Percentiles rank a stretch among this genome's conserved stretches.
These are phyloP conservation scores for Carex parvula DNA, from an alignment of 176 grass and related monocot species.

Conservation along the genomic window DNA sequence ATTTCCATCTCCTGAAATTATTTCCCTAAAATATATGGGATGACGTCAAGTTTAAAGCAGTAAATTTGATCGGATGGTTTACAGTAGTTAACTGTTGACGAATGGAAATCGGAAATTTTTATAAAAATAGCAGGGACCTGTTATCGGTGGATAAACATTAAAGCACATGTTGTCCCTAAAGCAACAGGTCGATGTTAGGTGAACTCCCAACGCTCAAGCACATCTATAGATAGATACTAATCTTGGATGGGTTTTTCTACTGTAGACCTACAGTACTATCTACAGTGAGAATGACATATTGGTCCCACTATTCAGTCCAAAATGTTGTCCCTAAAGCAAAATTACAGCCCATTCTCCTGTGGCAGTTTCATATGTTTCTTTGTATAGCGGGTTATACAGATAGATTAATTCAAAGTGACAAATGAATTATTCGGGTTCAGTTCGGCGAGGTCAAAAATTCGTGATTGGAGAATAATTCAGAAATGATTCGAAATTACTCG, in stretches of 20 bases:
- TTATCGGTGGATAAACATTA: neutral
- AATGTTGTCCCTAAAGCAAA: neutral
- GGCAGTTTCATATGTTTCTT: neutral
- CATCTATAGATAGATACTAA: too few relatives aligned
- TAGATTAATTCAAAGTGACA: neutral
- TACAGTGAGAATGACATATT: too few relatives aligned
- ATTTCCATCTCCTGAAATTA: neutral
- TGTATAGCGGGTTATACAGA: neutral
- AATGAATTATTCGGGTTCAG: too few relatives aligned
- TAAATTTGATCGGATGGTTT: neutral
- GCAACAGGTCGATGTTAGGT: neutral
- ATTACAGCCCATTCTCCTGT: neutral
- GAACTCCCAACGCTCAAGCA: neutral
- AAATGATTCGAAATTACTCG: too few relatives aligned
- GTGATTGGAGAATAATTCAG: too few relatives aligned
- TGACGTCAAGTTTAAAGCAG: neutral
- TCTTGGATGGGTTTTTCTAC: too few relatives aligned
- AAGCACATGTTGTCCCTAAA: too few relatives aligned
- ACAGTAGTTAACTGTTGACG: neutral
- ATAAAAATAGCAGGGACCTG: neutral
- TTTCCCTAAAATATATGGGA: neutral
- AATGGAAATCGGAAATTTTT: neutral
- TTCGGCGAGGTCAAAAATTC: too few relatives aligned
- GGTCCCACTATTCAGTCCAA: too few relatives aligned
- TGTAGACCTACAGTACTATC: too few relatives aligned